Percentiles rank a stretch among this genome's conserved stretches.
phyloP scores from a whole-genome alignment of 495 filamentous ascomycete genomes.

The Penicilliopsis zonata region DNA sequence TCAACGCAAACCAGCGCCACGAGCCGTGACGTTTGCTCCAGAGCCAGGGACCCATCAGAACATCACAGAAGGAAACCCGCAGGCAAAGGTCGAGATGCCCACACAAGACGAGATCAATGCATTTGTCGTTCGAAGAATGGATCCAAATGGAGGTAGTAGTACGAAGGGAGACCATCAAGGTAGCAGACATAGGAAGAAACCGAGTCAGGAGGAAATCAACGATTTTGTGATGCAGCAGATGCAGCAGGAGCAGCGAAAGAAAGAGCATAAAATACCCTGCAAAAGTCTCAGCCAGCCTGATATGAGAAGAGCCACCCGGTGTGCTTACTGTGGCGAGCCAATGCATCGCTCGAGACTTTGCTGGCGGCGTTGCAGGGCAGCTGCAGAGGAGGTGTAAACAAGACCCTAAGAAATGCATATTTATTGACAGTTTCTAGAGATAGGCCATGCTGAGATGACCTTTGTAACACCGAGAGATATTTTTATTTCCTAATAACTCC shows the following conservation, averaged over 20 bases:
- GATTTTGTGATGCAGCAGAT: slow-evolving; percentile 20
- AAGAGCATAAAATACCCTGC: slow-evolving; percentile 8
- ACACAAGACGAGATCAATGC: slow-evolving; percentile 16
- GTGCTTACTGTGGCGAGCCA: slow-evolving; percentile 13
- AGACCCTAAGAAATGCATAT: background rate
- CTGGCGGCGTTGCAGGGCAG: slow-evolving; percentile 15
- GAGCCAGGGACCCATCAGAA: background rate
- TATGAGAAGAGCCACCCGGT: slow-evolving; percentile 4
- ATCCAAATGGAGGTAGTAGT: slow-evolving; percentile 2
- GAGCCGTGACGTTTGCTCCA: background rate
- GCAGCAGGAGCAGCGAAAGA: slow-evolving; percentile 14
- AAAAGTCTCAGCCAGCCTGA: slow-evolving; percentile 16
- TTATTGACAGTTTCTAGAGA: slow-evolving; percentile 1
- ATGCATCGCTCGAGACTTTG: slow-evolving; percentile 11
- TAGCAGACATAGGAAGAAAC: slow-evolving; percentile 13
- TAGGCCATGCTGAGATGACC: no score
- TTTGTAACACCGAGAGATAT: no score
- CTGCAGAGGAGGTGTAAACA: slow-evolving; percentile 8
- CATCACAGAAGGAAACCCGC: no score
- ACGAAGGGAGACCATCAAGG: slow-evolving; percentile 4
- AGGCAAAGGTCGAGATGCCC: background rate
- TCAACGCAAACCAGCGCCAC: background rate
- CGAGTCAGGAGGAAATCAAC: slow-evolving; percentile 22
- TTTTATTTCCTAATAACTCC: background rate
- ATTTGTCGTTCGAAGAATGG: slow-evolving; percentile 16